Evolutionary conservation across 176 grass and related monocot genomes (phyloP).

Genomic region (Chrysopogon serrulatus): DNA sequence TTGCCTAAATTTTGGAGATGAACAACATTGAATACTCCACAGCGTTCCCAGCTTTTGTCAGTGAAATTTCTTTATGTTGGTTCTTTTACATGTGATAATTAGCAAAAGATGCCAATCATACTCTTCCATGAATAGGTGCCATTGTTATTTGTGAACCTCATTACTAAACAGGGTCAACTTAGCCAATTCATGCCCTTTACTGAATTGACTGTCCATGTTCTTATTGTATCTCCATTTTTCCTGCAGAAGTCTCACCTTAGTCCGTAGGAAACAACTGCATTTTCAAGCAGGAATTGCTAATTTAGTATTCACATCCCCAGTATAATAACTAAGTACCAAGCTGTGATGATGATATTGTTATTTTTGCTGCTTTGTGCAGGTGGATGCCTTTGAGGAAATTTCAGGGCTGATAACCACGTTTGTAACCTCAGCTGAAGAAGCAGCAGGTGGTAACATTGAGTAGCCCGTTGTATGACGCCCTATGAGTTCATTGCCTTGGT

Average conservation of each 20-base stretch:
- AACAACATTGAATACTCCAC: neutral
- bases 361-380: conserved; percentile 19
- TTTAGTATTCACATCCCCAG: neutral
- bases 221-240: neutral
- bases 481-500: conserved; percentile 14
- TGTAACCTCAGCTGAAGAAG: conserved; percentile 28
- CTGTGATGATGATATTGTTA: neutral
- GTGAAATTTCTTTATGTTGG: neutral
- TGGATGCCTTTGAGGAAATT: conserved; percentile 51
- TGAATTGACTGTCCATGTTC: neutral
- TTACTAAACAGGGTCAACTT: neutral
- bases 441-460: neutral
- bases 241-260: neutral
- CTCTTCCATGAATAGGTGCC: neutral
- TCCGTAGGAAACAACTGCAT: neutral
- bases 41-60: neutral
- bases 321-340: neutral
- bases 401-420: conserved; percentile 40
- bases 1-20: neutral
- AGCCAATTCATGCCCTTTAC: neutral
- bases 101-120: conserved; percentile 3
- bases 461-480: neutral
- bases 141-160: neutral
- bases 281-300: neutral
- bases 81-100: neutral